Evolutionary conservation across 2,329 filamentous ascomycete genomes (phyloP), one percentile per base, ranked within the genome.

Genomic region (Tolypocladium capitatum): DNA sequence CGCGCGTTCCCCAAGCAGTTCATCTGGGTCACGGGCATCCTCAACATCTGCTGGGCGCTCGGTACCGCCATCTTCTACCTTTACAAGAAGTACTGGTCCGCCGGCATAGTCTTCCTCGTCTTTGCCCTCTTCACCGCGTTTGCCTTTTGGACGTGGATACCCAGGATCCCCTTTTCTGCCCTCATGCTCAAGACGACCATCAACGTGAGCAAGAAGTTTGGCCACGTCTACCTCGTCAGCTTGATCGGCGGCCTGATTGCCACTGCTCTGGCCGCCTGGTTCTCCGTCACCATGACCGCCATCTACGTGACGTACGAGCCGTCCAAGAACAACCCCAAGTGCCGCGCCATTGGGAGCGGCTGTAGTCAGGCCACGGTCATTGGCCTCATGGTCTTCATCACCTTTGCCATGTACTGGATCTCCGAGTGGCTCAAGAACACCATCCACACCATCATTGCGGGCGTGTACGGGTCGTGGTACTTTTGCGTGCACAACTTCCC

Each of bases 381-480:
- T 51, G 90, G 90, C 0, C 68, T 96, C 30, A 71, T 94, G 5
- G 86, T 84, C 18, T 96, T 94, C 62, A 77, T 89, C 55, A 94
- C 89, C 0, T 96, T 97, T 58, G 83, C 89, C 46, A 86, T 83
- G 67, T 96, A 94, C 68, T 97, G 91, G 91, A 82, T 95, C 53
- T 84, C 86, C 2, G 91, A 97, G 63, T 91, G 85, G 76, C 70
- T 96, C 56, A 96, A 96, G 71, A 95, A 94, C 66, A 89, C 86
- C 0, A 86, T 95, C 43, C 89, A 97, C 62, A 84, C 84, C 2
- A 89, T 81, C 24, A 84, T 95, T 49, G 85, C 88, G 0, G 90
- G 91, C 0, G 82, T 95, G 0, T 96, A 94, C 57, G 90, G 88
- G 1, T 84, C 84, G 0, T 97, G 91, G 91, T 97, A 94, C 69